phyloP scores from a whole-genome alignment of 805 yeast species.

The Metschnikowia cubensis region DNA sequence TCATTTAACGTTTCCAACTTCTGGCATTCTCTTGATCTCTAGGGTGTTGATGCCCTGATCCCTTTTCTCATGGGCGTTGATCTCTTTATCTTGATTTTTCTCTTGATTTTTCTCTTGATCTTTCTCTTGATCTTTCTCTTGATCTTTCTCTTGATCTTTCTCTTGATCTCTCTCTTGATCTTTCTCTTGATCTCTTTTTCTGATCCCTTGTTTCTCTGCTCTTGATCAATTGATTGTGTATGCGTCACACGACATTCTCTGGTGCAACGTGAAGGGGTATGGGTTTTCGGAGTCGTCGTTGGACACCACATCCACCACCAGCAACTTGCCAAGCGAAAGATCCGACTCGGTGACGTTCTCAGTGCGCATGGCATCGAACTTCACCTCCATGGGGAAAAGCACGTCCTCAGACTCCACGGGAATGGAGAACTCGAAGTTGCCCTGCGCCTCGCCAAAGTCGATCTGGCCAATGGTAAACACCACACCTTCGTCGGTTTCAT shows the following conservation, averaged over 20 bases:
- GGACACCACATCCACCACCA: slow-evolving; percentile 55
- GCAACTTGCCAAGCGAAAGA: slow-evolving; percentile 59
- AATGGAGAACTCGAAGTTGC: slow-evolving; percentile 75
- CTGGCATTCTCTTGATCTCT: too few relatives aligned
- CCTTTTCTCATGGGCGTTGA: too few relatives aligned
- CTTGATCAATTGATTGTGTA: slow-evolving; percentile 44
- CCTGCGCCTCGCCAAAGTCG: slow-evolving; percentile 51
- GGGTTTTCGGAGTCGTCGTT: slow-evolving; percentile 49
- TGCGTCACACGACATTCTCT: slow-evolving; percentile 54
- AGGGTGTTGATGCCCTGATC: too few relatives aligned
- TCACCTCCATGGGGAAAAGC: slow-evolving; percentile 81
- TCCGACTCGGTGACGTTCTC: slow-evolving; percentile 36
- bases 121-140: too few relatives aligned
- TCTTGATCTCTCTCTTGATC: too few relatives aligned
- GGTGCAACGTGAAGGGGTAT: slow-evolving; percentile 66
- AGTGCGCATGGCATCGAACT: slow-evolving; percentile 49
- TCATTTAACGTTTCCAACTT: too few relatives aligned
- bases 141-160: too few relatives aligned
- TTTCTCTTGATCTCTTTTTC: too few relatives aligned
- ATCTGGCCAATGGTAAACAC: slow-evolving; percentile 59
- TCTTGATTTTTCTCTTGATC: too few relatives aligned
- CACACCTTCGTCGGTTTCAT: slow-evolving; percentile 64
- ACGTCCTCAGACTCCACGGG: slow-evolving; percentile 76
- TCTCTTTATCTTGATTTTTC: too few relatives aligned
- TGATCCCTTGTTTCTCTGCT: too few relatives aligned